phyloP scores from a whole-genome alignment of 345 rosid species.

The Populus deltoides region DNA sequence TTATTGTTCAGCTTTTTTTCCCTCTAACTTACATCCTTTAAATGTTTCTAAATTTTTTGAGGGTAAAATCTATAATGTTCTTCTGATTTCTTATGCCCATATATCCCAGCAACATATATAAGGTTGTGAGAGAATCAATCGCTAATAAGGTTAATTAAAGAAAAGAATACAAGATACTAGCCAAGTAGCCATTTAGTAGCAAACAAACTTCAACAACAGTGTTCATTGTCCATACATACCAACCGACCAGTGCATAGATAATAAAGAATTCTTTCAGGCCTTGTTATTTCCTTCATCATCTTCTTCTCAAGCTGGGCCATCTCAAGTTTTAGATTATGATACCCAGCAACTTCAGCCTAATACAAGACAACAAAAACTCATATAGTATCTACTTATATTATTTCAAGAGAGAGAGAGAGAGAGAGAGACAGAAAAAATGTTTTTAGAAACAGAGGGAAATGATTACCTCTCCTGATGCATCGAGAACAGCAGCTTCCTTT shows the following conservation, averaged over 20 bases:
- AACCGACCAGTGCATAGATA: conserved; percentile 88
- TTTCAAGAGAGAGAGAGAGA: not conserved
- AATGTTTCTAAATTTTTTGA: not conserved
- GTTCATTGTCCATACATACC: conserved; percentile 44
- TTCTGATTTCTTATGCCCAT: not conserved
- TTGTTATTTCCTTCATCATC: conserved; percentile 83
- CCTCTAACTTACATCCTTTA: not conserved
- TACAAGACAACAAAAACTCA: conserved; percentile 5
- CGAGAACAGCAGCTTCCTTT: conserved; percentile 82
- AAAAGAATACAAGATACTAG: not conserved
- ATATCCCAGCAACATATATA: not conserved
- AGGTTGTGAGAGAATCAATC: not conserved
- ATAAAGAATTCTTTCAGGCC: conserved; percentile 93
- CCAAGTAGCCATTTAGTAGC: not conserved
- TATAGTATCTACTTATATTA: not conserved
- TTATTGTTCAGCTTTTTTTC: not conserved
- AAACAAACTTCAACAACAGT: not conserved
- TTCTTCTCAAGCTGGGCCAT: conserved; percentile 82
- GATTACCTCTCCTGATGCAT: conserved; percentile 88
- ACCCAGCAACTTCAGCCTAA: conserved; percentile 85
- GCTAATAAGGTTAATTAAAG: not conserved
- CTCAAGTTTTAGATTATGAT: conserved; percentile 83
- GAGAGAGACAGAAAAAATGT: too few relatives aligned
- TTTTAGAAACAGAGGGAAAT: not conserved
- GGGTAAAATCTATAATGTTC: too few relatives aligned